Evolutionary conservation across 129 eudicot species (phyloP), one percentile per base, ranked within the genome.

Genomic region (Pittosporum tobira): DNA sequence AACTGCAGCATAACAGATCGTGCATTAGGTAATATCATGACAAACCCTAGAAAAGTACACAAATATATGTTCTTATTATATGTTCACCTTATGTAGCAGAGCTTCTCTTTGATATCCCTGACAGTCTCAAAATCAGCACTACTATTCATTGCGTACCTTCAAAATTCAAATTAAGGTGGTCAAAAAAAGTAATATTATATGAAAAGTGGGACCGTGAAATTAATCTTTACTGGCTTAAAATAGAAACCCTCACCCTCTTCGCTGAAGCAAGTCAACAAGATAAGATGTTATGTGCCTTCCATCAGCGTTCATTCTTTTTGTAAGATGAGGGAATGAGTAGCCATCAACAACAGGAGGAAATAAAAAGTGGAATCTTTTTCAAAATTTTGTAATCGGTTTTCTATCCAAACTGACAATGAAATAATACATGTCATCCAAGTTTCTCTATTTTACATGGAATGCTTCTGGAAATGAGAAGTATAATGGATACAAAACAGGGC

Each of bases 331-430:
- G 31, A 91, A 91, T 62, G 99, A 91, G 84, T 91, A 91, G 64
- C 99, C 99, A 78, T 91, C 99, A 64, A 91, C 99, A 73, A 91
- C 99, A 1, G 99, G 99, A 74, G n/a, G n/a, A n/a, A n/a, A n/a
- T n/a, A n/a, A n/a, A n/a, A n/a, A n/a, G n/a, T n/a, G n/a, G n/a
- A n/a, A n/a, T n/a, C n/a, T n/a, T n/a, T n/a, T n/a, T 40, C n/a
- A 10, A 34, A 40, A 15, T 40, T 40, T 14, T 40, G 14, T 14
- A 14, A 40, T 40, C 16, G 16, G 14, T 10, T 40, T 40, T 40
- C 46, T 10, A 40, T n/a, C 16, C 15, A 40, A 40, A 1, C 14
- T 40, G 15, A 14, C 14, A 40, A n/a, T 40, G 46, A 12, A 9
- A 40, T 14, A 10, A 14, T 10, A 9, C 46, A 13, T 40, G 46